Evolutionary conservation across 1,284 basidiomycete species (phyloP), one percentile per base, ranked within the genome.

Genomic region (Rhodotorula sp.): DNA sequence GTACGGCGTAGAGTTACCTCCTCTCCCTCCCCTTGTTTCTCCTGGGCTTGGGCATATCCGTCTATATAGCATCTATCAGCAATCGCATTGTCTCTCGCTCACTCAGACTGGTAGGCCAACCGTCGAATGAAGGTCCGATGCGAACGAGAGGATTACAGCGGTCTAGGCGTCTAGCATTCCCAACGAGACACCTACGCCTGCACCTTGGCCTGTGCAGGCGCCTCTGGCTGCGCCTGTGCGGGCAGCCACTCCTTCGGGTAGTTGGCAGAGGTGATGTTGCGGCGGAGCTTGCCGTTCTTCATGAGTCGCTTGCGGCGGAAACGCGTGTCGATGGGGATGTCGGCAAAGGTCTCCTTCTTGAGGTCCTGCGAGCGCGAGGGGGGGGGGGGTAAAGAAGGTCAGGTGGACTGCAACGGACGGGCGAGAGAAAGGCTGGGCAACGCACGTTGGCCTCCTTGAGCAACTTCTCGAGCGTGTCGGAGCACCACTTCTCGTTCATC

Each of bases 401-500:
- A 20, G 22, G 36, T 9, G 7, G n/a, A 27, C n/a, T 6, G 13
- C 15, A 30, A 44, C 30, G 46, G 8, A 10, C 30, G 30, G 13
- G 27, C 17, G 29, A 11, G 17, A 15, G 57, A 36, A 46, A 22
- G 30, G n/a, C n/a, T 32, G 52, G 6, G 68, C 47, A 29, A 73
- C 78, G 63, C 62, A 79, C 77, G 57, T 77, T 74, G 10, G 81
- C 79, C 63, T 79, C 81, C 10, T 62, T 61, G 29, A 82, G 72
- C 61, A 82, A 68, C 53, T 70, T 74, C 70, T 81, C 79, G 32
- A 82, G 67, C 24, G 76, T 78, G 66, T 82, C 81, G 51, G 78
- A 79, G 73, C 81, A 82, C 81, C 81, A 82, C 74, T 81, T 81
- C 69, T 80, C 78, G 66, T 82, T 82, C 78, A 81, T 79, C 52